These are phyloP conservation scores for Pyrenophora teres DNA, from an alignment of 2,329 filamentous ascomycete species.

Conservation along the genomic window DNA sequence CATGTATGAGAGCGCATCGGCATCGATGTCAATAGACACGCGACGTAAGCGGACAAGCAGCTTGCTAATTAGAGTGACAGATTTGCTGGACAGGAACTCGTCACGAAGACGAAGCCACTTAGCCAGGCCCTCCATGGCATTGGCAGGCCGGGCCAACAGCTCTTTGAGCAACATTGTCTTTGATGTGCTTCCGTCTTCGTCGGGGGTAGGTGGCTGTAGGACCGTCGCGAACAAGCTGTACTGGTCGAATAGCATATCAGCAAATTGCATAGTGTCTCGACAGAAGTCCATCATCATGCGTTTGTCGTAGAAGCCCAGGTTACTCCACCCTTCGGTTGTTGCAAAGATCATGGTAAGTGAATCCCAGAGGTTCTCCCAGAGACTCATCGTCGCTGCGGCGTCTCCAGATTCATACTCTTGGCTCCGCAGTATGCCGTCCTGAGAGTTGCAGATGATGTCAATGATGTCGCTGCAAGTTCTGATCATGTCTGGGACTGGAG, in stretches of 20 bases:
- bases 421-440: slow-evolving; percentile 65
- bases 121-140: slow-evolving; percentile 70
- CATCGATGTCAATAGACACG: slow-evolving; percentile 71
- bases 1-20: slow-evolving; percentile 64
- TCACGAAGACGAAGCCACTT: slow-evolving; percentile 92
- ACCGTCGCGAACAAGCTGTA: slow-evolving; percentile 82
- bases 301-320: slow-evolving; percentile 68
- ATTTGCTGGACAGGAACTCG: slow-evolving; percentile 78
- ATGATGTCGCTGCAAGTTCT: slow-evolving; percentile 66
- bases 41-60: slow-evolving; percentile 81
- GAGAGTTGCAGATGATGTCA: slow-evolving; percentile 66
- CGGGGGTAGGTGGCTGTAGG: slow-evolving; percentile 51
- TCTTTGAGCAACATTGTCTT: slow-evolving; percentile 51
- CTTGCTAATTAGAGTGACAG: slow-evolving; percentile 82
- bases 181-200: slow-evolving; percentile 45
- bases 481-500: slow-evolving; percentile 63
- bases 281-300: slow-evolving; percentile 87
- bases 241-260: slow-evolving; percentile 81
- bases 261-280: slow-evolving; percentile 92
- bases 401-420: slow-evolving; percentile 64
- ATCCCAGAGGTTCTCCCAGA: slow-evolving; percentile 87
- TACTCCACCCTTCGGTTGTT: slow-evolving; percentile 82
- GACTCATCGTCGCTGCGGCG: slow-evolving; percentile 68
- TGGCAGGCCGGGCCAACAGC: slow-evolving; percentile 68
- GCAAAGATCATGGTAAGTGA: slow-evolving; percentile 80